Base-by-base conservation (phyloP, 768 basidiomycete genomes). In the Clavaria fumosa region DNA sequence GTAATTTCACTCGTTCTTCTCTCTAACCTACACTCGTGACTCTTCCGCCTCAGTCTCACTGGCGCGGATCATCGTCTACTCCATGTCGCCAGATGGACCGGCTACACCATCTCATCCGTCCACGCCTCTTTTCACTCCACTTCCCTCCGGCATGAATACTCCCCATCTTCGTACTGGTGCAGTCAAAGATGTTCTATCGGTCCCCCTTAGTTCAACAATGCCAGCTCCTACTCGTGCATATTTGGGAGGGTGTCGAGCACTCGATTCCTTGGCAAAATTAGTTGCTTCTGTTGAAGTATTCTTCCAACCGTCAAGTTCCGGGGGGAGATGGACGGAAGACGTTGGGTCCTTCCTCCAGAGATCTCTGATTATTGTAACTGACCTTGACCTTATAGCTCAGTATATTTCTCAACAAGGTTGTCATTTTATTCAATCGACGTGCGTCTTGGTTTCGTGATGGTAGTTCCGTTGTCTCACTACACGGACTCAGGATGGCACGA, bases 251-350 rank as follows among this genome's bases (percentile, higher is more conserved):
- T 82, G 74, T 17, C 82, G 74, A 53, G 83, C 88, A 3, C 59
- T 93, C 39, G 86, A 90, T 52, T 82, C 85, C 5, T 59, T 93
- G n/a, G 75, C 74, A 7, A 78, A 78, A 53, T 60, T 93, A 43
- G 75, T 93, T 46, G 82, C 81, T 5, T 85, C 84, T 4, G 81
- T 76, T 19, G 89, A 93, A 55, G 77, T 76, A 39, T 89, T 88
- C 60, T 93, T 90, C 59, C 88, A 90, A 52, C 88, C 88, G 0
- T 78, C 78, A 7, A 89, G 86, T 50, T 82, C 82, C 2, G 86
- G 86, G 6, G 63, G 69, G 7, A 36, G 78, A 81, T 61, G 78
- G 78, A 57, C 41, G 69, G 22, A 4, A 34, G 15, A 35, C 27
- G 15, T 24, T 34, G 23, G 35, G 9, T 4, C 36, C 12, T 11